Conservation (phyloP, 2,329 filamentous ascomycete genomes). For the Botrytis aclada region DNA sequence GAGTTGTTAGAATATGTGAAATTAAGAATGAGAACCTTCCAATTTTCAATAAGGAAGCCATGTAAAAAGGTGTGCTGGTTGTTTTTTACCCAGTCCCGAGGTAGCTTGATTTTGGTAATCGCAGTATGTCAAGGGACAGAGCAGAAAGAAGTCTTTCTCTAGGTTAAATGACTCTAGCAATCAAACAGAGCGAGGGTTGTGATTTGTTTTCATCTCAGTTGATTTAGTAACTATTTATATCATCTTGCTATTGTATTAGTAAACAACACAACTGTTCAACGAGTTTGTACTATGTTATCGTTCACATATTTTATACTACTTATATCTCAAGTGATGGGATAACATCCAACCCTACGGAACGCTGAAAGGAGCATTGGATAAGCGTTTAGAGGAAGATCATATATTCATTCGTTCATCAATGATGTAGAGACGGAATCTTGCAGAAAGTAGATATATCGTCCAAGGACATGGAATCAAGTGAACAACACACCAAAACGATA, state of each 20-base stretch:
- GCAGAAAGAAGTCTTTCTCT: background rate
- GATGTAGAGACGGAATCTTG: background rate
- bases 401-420: background rate
- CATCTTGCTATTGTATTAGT: background rate
- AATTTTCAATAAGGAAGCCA: background rate
- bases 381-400: background rate
- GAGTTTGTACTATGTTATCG: background rate
- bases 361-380: background rate
- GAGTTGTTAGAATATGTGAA: background rate
- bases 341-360: background rate
- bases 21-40: background rate
- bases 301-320: background rate
- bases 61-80: background rate
- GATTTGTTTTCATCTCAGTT: background rate
- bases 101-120: background rate
- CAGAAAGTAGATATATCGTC: too few species aligned
- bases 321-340: background rate
- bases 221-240: background rate
- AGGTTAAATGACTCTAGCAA: background rate
- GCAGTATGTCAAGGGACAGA: background rate
- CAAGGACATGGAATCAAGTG: too few species aligned
- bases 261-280: background rate
- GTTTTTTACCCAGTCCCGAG: too few species aligned
- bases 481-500: too few species aligned
- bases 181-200: background rate